phyloP scores from a whole-genome alignment of 345 rosid species.

The Noccaea bulbosa region DNA sequence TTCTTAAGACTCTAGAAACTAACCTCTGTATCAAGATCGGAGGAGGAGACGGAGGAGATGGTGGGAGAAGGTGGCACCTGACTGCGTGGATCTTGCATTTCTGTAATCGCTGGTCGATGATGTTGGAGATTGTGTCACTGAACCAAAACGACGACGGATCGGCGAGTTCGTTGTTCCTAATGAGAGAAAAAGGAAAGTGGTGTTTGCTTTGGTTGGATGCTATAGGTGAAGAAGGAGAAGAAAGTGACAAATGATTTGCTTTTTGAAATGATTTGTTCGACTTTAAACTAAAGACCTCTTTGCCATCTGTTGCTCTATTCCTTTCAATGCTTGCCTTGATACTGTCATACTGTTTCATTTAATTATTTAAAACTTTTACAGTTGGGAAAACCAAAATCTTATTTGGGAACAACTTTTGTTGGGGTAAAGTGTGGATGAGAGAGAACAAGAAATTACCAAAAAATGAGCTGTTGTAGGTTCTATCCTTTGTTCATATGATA shows the following conservation, averaged over 20 bases:
- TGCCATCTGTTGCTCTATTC: slow-evolving; percentile 31
- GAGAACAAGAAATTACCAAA: too few relatives aligned
- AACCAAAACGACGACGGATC: slow-evolving; percentile 16
- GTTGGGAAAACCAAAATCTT: not conserved
- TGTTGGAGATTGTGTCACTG: not conserved
- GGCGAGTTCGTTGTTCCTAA: not conserved
- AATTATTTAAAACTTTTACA: not conserved
- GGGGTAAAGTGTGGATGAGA: not conserved
- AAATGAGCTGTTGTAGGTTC: too few relatives aligned
- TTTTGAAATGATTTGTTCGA: slow-evolving; percentile 39
- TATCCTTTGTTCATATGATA: too few relatives aligned
- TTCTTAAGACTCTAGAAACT: not conserved
- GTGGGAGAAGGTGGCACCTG: slow-evolving; percentile 69
- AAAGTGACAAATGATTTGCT: slow-evolving; percentile 44
- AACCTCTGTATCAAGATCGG: slow-evolving; percentile 98
- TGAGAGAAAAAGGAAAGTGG: slow-evolving; percentile 34
- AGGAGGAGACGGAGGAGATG: slow-evolving; percentile 79
- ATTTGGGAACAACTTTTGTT: not conserved
- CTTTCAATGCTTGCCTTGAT: slow-evolving; percentile 16
- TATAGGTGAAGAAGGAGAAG: slow-evolving; percentile 36
- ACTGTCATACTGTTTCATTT: not conserved
- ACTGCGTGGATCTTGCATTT: slow-evolving; percentile 63
- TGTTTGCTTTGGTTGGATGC: slow-evolving; percentile 27
- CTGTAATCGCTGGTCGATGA: slow-evolving; percentile 12
- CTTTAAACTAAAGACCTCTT: slow-evolving; percentile 29